phyloP scores from a whole-genome alignment of 2,329 filamentous ascomycete genomes.

The Phoma sp. region DNA sequence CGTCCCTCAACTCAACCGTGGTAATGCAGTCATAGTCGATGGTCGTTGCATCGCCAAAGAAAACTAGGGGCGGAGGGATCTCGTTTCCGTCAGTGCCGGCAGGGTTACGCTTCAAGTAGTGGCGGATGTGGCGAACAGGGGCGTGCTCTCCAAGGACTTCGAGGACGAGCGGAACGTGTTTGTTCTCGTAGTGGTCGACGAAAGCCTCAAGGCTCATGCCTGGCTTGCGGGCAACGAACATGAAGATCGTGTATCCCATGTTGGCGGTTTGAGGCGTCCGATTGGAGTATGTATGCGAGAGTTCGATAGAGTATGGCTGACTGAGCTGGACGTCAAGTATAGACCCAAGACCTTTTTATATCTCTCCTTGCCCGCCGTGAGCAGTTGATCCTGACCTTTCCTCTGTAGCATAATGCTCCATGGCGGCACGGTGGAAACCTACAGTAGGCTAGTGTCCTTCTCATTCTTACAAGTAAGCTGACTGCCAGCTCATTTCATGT shows the following conservation, averaged over 20 bases:
- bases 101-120: constrained; percentile 29
- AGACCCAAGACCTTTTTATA: background rate
- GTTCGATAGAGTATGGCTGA: background rate
- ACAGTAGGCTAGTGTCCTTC: background rate
- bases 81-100: background rate
- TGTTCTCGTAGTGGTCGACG: constrained; percentile 33
- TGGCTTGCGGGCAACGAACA: constrained; percentile 28
- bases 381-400: background rate
- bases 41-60: constrained; percentile 13
- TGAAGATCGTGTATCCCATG: constrained; percentile 30
- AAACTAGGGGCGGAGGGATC: constrained; percentile 10
- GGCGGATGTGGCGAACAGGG: constrained; percentile 30
- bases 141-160: constrained; percentile 25
- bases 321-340: background rate
- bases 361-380: background rate
- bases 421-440: background rate
- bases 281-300: background rate
- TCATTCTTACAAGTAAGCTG: constrained; percentile 11
- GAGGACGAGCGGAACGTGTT: constrained; percentile 32
- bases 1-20: constrained; percentile 26
- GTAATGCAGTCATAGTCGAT: constrained; percentile 30
- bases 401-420: background rate
- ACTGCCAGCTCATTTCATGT: background rate
- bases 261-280: background rate
- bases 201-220: constrained; percentile 26